Conservation (phyloP, 768 basidiomycete species). For the Terana coerulea region DNA sequence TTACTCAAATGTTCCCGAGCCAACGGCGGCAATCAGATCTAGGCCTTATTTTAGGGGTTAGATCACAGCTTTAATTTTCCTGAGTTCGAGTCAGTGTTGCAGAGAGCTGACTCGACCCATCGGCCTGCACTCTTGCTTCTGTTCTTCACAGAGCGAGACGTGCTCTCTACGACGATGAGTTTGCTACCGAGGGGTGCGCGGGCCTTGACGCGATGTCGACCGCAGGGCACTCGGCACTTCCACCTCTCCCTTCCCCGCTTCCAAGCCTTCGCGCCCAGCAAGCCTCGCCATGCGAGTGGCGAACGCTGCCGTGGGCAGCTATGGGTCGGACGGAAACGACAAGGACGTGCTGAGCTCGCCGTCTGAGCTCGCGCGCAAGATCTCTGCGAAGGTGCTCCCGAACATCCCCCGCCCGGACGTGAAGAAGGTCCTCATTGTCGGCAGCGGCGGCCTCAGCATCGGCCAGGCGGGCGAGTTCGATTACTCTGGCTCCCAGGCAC, state of each 20-base stretch:
- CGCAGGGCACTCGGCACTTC: conserved; percentile 32
- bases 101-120: conserved; percentile 1
- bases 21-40: background rate
- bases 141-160: conserved; percentile 6
- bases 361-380: conserved; percentile 88
- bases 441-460: conserved; percentile 93
- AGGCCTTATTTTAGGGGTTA: background rate
- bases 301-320: conserved; percentile 71
- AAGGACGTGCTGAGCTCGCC: conserved; percentile 88
- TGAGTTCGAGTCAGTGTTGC: conserved; percentile 6
- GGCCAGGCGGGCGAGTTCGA: conserved; percentile 99
- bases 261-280: conserved; percentile 39
- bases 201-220: conserved; percentile 5
- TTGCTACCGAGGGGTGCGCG: conserved; percentile 11
- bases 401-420: conserved; percentile 89
- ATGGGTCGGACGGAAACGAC: conserved; percentile 36
- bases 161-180: conserved; percentile 9
- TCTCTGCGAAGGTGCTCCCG: conserved; percentile 93
- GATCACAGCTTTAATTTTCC: background rate
- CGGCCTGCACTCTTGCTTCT: background rate
- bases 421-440: conserved; percentile 93
- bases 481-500: conserved; percentile 97
- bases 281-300: conserved; percentile 62
- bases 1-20: no score
- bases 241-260: conserved; percentile 40